phyloP scores from a whole-genome alignment of 192 early-diverging fungal species.

The Gamsiella multidivaricata region DNA sequence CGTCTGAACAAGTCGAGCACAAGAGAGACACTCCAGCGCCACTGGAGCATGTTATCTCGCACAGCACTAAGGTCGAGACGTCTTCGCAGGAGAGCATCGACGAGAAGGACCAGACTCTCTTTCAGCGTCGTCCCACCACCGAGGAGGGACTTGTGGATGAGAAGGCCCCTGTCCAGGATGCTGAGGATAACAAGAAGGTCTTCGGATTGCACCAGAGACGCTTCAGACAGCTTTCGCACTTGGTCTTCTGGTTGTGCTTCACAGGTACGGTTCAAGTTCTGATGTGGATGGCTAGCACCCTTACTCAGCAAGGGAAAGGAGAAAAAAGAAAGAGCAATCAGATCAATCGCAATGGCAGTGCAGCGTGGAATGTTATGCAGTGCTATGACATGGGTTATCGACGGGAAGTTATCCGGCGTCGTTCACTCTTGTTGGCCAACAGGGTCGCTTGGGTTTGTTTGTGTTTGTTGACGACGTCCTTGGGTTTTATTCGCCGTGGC shows the following conservation, averaged over 20 bases:
- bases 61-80: not conserved
- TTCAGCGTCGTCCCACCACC: slow-evolving; percentile 25
- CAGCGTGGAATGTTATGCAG: too few species aligned
- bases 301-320: too few species aligned
- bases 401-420: too few species aligned
- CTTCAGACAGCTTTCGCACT: slow-evolving; percentile 25
- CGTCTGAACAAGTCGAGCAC: slow-evolving; percentile 32
- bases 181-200: slow-evolving; percentile 45
- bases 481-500: too few species aligned
- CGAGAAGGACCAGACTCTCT: slow-evolving; percentile 36
- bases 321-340: not conserved
- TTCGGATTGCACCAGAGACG: slow-evolving; percentile 17
- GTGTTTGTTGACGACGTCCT: too few species aligned
- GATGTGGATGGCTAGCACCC: not conserved
- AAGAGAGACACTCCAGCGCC: slow-evolving; percentile 10
- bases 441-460: too few species aligned
- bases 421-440: too few species aligned
- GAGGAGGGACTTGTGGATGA: slow-evolving; percentile 22
- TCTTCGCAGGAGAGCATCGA: slow-evolving; percentile 14
- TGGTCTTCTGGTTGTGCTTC: slow-evolving; percentile 33
- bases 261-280: slow-evolving; percentile 28
- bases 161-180: slow-evolving; percentile 6
- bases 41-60: not conserved
- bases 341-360: not conserved
- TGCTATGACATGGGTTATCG: too few species aligned